A percentile compares a stretch with the other conserved stretches of the same genome.
Evolutionary conservation across 1,139 yeast species (phyloP).

Genomic region (Candida gigantensis): DNA sequence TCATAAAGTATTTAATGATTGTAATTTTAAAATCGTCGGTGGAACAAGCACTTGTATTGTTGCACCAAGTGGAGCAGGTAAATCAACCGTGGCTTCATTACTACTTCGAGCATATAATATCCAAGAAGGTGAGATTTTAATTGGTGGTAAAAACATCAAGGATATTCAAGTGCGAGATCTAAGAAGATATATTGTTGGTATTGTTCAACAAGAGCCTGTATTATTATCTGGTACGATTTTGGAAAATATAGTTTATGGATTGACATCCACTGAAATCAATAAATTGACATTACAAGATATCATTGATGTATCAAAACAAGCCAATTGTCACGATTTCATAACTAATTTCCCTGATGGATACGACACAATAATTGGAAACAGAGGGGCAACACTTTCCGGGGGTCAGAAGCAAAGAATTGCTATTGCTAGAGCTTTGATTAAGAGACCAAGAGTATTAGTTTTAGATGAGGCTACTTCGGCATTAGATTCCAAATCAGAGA

Average conservation of each 20-base stretch:
- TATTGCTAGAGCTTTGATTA: slow-evolving; percentile 75
- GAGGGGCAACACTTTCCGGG: slow-evolving; percentile 68
- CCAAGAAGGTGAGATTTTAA: slow-evolving; percentile 55
- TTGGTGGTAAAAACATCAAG: slow-evolving; percentile 67
- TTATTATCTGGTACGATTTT: slow-evolving; percentile 75
- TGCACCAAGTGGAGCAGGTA: slow-evolving; percentile 92
- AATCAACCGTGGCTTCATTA: slow-evolving; percentile 78
- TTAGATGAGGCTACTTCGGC: slow-evolving; percentile 84
- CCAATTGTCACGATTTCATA: slow-evolving; percentile 59
- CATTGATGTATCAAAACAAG: slow-evolving; percentile 46
- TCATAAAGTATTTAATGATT: slow-evolving; percentile 64
- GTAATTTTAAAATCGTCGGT: slow-evolving; percentile 59
- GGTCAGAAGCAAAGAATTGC: slow-evolving; percentile 93
- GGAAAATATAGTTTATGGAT: slow-evolving; percentile 80
- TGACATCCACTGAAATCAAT: slow-evolving; percentile 52
- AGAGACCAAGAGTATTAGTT: slow-evolving; percentile 61
- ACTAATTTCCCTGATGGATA: slow-evolving; percentile 51
- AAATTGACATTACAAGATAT: slow-evolving; percentile 43
- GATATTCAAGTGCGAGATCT: slow-evolving; percentile 71
- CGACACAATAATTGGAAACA: slow-evolving; percentile 54
- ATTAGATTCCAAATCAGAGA: slow-evolving; percentile 72
- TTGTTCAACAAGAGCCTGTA: slow-evolving; percentile 89
- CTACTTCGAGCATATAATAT: slow-evolving; percentile 68
- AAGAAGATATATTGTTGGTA: slow-evolving; percentile 68
- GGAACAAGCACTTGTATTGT: slow-evolving; percentile 87